Base-by-base conservation (phyloP, 768 basidiomycete genomes). In the Boletales sp. region DNA sequence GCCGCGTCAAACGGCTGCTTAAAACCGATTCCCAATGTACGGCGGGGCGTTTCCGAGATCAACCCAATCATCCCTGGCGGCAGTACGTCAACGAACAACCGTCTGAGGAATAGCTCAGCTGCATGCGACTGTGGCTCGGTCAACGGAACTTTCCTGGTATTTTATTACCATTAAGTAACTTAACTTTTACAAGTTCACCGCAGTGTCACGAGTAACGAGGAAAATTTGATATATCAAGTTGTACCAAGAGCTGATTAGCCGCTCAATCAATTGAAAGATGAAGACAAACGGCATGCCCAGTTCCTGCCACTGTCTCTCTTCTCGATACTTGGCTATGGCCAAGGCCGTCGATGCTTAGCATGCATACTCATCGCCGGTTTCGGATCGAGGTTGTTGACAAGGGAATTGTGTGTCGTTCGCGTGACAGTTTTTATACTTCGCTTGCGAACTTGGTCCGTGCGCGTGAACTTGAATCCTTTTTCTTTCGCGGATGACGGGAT, bases 161-260 rank as follows among this genome's bases (percentile, higher is more conserved):
- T 32, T 21, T 41, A 35, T 34, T 12, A 50, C 31, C 18, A 19
- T 15, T 35, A 21, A 21, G 21, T 21, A 21, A 21, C 21, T 21
- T 43, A 35, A 54, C 17, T 45, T 30, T 47, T 39, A 46, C 40
- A 28, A 12, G 35, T 49, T 44, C 38, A 43, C 18, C 28, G 21
- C 28, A 40, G 30, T 17, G 17, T 47, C 43, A 46, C 44, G 33
- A n/a, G 19, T 38, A 13, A 35, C 3, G 2, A 15, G 36, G 38
- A 37, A 54, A 41, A 19, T 37, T 21, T 10, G 21, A 14, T 50
- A 14, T 6, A 53, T 54, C 31, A 32, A 36, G 14, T 49, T 66
- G 79, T 84, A 69, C 66, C 81, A 77, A 72, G 72, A 75, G 71
- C 83, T 84, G 84, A 87, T 87, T 86, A 80, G 75, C 82, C 84